Base-by-base conservation (phyloP, 2,329 filamentous ascomycete genomes). In the Botryotinia calthae region DNA sequence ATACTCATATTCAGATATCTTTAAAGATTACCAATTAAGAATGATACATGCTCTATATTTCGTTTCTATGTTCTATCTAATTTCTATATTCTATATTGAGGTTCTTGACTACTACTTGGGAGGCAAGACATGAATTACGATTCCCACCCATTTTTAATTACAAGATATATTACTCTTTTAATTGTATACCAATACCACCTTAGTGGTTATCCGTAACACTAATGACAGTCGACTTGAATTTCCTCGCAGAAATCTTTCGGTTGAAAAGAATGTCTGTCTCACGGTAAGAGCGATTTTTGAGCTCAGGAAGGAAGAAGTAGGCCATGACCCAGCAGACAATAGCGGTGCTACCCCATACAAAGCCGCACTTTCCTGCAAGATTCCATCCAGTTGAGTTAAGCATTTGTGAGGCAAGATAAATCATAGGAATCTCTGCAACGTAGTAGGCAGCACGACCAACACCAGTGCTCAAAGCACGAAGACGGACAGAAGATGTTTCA, bases 371-470 rank as follows among this genome's bases (percentile, higher is more conserved):
- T 80, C 85, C 86, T 58, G 84, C 85, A 31, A 87, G 81, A 80
- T 86, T 78, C 78, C 81, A 58, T 81, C 81, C 72, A n/a, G 4
- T 70, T 63, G 73, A 75, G 84, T 90, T 90, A 75, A 90, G 87
- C 86, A 90, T 88, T 78, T 86, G 89, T 75, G 84, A 87, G 12
- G 84, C 80, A 16, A 89, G 85, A 85, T 88, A 91, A 79, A 91
- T 91, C 78, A 87, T 90, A 77, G 89, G 89, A 79, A 91, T 91
- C 73, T 91, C 86, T 74, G 89, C 82, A 8, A 89, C 77, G 81
- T 91, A 91, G 84, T 91, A 91, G 20, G 84, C 82, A 70, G 82
- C 89, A 79, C 89, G 89, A 79, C 89, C 89, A 67, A 91, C 81
- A 81, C 89, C 89, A 37, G 89, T 91, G 4, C 87, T 91, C n/a